Base-by-base conservation (phyloP, 441 rosid genomes). In the Pelargonium fulgidum region DNA sequence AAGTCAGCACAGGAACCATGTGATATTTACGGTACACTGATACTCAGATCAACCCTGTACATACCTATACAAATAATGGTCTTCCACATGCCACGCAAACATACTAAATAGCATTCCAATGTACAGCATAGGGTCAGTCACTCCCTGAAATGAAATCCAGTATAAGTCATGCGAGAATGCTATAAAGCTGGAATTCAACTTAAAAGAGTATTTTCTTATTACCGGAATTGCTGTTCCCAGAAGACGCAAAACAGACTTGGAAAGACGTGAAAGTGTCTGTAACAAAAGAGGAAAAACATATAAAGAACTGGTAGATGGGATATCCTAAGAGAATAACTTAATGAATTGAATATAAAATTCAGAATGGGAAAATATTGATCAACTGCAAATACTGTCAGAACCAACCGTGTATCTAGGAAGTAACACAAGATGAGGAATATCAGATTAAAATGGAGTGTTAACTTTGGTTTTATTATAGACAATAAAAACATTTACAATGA, bases 31-130 rank as follows among this genome's bases (percentile, higher is more conserved):
- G 58, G 42, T 48, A 58, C 4, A 13, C 45, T 19, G n/a, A 59
- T 64, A 67, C 22, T 24, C 50, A 71, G 45, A 42, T 6, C 41
- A 56, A 50, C 17, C 41, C 66, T 61, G 67, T 67, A 75, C 19
- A 66, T 86, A 96, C 99, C 99, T 96, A 74, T 92, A 96, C 81
- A 96, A 78, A 78, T 91, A 96, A 81, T 96, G 99, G 77, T 96
- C 99, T 81, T 96, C 99, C 73, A 96, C 99, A 66, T 96, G 99
- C 99, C 99, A 96, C 50, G 99, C 99, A 85, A 96, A 96, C 85
- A 92, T 80, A 71, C 99, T 96, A 83, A 96, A 96, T 41, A 96
- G 84, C 99, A 96, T 96, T 78, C 99, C 99, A 20, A 96, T 89
- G 84, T 96, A 96, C 78, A 96, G 97, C 99, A 96, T 96, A 13